Base-by-base conservation (phyloP, 208 protist genomes). In the Trypanosoma theileri region DNA sequence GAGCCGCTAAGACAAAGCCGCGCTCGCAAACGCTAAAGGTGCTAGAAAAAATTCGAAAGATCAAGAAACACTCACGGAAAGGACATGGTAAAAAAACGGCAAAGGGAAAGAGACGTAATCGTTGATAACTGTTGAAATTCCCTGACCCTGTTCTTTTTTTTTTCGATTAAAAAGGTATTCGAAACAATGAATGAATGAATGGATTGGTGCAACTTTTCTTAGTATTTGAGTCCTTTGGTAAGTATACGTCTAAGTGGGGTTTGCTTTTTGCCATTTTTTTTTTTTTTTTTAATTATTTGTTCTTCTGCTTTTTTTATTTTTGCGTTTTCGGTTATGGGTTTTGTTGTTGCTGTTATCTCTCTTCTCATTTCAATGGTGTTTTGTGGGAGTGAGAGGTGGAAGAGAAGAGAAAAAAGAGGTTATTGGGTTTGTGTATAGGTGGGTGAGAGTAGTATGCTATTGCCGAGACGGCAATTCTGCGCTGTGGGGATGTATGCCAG, bases 31-130 rank as follows among this genome's bases (percentile, higher is more conserved):
- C 90, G 82, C 59, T 92, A 81, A 93, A 93, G 75, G 87, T 92
- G 74, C 76, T 95, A 51, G 76, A 91, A 59, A 95, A 95, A 75
- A 93, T 93, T 41, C 83, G 84, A 9, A 93, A 93, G 77, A 95
- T 95, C 48, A 80, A 81, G 60, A 91, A 93, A 65, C 75, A 95
- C 75, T 93, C 87, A 1, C 73, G 87, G 13, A 95, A 95, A 70
- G 90, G 90, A n/a, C 90, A 95, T 76, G 86, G 86, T 46, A 95
- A 95, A 79, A 85, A 86, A 50, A 86, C 74, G n/a, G 73, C 86
- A 17, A 91, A 84, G 19, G 90, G 90, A 21, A 95, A 95, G 75
- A 80, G 82, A 28, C 91, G 89, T 69, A 91, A 95, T 58, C 81
- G 89, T 12, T 81, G 85, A 59, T 62, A 44, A 67, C 59, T 13